Percentiles rank a stretch among this genome's conserved stretches.
Evolutionary conservation across 257 asterid species (phyloP).

Genomic region (Solanum sejunctum): DNA sequence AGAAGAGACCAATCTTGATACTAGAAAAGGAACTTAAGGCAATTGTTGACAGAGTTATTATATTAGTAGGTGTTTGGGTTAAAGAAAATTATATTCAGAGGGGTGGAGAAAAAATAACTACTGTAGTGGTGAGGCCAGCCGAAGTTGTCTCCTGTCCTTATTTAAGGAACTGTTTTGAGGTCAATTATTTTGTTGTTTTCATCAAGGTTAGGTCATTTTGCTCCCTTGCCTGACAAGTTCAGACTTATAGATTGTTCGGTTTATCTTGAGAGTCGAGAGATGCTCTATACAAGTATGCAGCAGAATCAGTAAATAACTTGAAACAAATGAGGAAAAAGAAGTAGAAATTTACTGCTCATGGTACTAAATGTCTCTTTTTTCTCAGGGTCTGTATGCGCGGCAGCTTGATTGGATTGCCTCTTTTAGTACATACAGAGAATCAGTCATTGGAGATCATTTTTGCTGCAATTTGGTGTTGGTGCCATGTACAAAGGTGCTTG

Average conservation of each 20-base stretch:
- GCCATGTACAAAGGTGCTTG: not conserved
- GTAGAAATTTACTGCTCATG: not conserved
- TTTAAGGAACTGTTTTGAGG: not conserved
- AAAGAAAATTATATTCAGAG: not conserved
- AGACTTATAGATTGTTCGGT: not conserved
- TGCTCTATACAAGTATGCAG: not conserved
- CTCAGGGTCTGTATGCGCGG: slow-evolving; percentile 15
- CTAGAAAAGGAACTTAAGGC: not conserved
- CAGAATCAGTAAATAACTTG: not conserved
- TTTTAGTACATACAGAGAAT: not conserved
- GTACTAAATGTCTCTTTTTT: not conserved
- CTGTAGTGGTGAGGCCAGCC: not conserved
- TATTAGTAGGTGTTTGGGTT: not conserved
- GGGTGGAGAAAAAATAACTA: not conserved
- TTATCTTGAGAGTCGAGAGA: not conserved
- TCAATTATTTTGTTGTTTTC: not conserved
- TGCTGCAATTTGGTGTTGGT: not conserved
- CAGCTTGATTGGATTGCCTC: not conserved
- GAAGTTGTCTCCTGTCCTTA: not conserved
- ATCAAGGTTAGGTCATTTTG: not conserved
- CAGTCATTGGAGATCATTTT: not conserved
- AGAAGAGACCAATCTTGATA: not conserved
- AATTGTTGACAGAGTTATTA: not conserved
- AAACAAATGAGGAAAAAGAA: not conserved
- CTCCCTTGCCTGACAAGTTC: not conserved